A percentile compares a stretch with the other conserved stretches of the same genome.
Conservation (phyloP, 75 land plant genomes). For the Sequoiadendron giganteum region DNA sequence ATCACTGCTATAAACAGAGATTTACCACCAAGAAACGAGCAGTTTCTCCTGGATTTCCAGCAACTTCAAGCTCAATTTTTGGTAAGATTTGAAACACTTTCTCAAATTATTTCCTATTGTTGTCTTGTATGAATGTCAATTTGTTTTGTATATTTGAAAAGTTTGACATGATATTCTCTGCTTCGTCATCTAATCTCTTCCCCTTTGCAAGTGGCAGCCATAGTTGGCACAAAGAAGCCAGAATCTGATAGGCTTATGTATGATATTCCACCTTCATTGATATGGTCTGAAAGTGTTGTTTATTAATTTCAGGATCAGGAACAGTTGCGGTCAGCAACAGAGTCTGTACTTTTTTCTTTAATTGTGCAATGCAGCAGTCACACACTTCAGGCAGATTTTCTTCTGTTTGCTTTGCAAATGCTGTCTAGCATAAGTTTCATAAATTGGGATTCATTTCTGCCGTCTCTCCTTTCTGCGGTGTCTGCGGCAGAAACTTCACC, state of each 20-base stretch:
- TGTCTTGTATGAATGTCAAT: neutral
- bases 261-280: neutral
- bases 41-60: conserved; percentile 78
- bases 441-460: conserved; percentile 92
- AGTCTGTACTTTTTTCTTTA: conserved; percentile 70
- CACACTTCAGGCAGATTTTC: conserved; percentile 84
- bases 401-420: conserved; percentile 71
- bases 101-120: neutral
- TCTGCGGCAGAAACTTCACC: conserved; percentile 51
- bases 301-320: conserved; percentile 74
- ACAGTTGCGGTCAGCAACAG: conserved; percentile 76
- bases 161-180: neutral
- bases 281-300: neutral
- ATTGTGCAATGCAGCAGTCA: conserved; percentile 86
- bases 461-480: conserved; percentile 65
- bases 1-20: conserved; percentile 63
- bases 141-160: neutral
- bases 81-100: conserved; percentile 35
- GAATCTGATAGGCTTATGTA: neutral
- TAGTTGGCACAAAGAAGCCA: neutral
- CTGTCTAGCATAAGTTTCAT: conserved; percentile 62
- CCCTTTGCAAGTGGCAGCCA: neutral
- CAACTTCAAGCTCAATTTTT: conserved; percentile 72
- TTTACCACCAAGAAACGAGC: conserved; percentile 86
- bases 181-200: neutral